A percentile compares a stretch with the other conserved stretches of the same genome.
These are phyloP conservation scores for Andrographis paniculata DNA, from an alignment of 305 asterid species.

Conservation along the genomic window DNA sequence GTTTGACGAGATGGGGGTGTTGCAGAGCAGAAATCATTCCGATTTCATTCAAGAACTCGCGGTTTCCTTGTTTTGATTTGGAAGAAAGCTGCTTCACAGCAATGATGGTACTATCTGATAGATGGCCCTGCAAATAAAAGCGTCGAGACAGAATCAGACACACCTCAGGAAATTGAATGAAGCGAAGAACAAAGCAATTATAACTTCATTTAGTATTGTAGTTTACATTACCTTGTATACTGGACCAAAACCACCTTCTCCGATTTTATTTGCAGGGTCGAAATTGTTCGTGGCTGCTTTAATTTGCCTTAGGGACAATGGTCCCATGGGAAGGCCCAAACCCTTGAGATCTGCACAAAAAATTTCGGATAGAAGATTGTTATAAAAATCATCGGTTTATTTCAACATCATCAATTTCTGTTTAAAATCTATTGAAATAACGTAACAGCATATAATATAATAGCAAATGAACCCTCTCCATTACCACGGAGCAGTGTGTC, in stretches of 20 bases:
- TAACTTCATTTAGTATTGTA: not conserved
- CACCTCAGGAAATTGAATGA: too few relatives aligned
- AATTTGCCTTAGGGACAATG: constrained; percentile 68
- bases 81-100: constrained; percentile 81
- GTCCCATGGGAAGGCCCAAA: constrained; percentile 76
- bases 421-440: too few relatives aligned
- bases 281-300: constrained; percentile 80
- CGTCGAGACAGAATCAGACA: not conserved
- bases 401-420: too few relatives aligned
- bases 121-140: constrained; percentile 36
- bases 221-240: constrained; percentile 61
- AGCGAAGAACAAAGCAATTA: not conserved
- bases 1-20: constrained; percentile 75
- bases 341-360: constrained; percentile 57
- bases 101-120: constrained; percentile 47
- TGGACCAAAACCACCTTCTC: constrained; percentile 97
- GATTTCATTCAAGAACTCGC: constrained; percentile 72
- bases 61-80: constrained; percentile 75
- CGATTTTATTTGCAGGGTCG: constrained; percentile 78
- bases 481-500: too few relatives aligned
- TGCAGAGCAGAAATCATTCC: constrained; percentile 82
- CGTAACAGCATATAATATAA: too few relatives aligned
- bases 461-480: too few relatives aligned
- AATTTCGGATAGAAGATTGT: too few relatives aligned
- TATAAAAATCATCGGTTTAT: too few relatives aligned